Evolutionary conservation across 257 asterid species (phyloP), one percentile per base, ranked within the genome.

Genomic region (Verbena officinalis): DNA sequence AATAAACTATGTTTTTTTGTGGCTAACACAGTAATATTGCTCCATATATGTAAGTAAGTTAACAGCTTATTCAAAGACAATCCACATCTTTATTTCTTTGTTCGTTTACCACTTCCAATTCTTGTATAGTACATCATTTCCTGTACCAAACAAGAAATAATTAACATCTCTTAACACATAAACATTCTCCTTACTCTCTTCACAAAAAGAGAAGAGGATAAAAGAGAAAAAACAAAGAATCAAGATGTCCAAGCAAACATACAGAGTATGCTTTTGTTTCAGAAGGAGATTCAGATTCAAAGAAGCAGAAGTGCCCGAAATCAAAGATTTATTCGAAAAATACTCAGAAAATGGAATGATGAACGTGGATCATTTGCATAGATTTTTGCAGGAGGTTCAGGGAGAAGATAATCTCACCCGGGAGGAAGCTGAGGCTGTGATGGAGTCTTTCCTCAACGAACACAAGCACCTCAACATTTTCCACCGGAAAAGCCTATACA

Each of bases 171-270:
- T n/a, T n/a, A n/a, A n/a, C n/a, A n/a, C n/a, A n/a, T n/a, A 27
- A 36, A 4, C 11, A 36, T 4, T 36, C 9, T 36, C 40, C 7
- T 36, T 36, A 36, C 40, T 9, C 11, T 36, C 40, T 36, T 5
- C n/a, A n/a, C n/a, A n/a, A n/a, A n/a, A n/a, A n/a, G n/a, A n/a
- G n/a, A n/a, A 11, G 2, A n/a, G 11, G 5, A 12, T 34, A 16
- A 33, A 36, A n/a, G n/a, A 17, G 0, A 12, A 4, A 8, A 19
- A 30, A 58, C 34, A 48, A n/a, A 49, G 9, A 64, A n/a, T n/a
- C 62, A 15, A 52, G 10, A 89, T 86, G 95, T 81, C 97, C 1
- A 86, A 84, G 72, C 89, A 79, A 75, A 85, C 89, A 56, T 90
- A 83, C 90, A 87, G 75, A 8, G 74, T 87, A 3, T 90, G 92